A percentile compares a stretch with the other conserved stretches of the same genome.
Conservation (phyloP, 352 stramenopile genomes). For the Phytophthora kernoviae region DNA sequence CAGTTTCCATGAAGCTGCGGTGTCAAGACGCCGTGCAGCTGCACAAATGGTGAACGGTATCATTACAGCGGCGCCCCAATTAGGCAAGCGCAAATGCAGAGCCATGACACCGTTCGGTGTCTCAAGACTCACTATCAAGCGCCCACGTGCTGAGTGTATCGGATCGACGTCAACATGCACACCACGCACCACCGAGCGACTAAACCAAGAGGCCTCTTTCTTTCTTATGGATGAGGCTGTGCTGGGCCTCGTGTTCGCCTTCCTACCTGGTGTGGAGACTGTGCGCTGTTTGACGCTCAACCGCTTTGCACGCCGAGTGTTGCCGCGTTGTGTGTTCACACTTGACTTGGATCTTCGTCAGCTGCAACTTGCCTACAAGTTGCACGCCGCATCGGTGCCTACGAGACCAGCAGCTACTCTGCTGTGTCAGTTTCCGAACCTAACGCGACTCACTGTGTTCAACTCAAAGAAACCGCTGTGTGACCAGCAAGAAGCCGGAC, state of each 20-base stretch:
- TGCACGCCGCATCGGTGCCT: constrained; percentile 21
- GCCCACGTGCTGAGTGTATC: constrained; percentile 39
- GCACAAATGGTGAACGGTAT: constrained; percentile 9
- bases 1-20: constrained; percentile 86
- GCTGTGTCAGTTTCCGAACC: constrained; percentile 61
- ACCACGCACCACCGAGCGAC: constrained; percentile 9
- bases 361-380: constrained; percentile 48
- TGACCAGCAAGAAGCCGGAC: constrained; percentile 53
- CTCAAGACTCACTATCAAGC: constrained; percentile 65
- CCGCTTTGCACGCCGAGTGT: constrained; percentile 57
- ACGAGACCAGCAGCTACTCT: constrained; percentile 40
- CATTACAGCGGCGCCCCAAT: constrained; percentile 33
- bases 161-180: constrained; percentile 28
- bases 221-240: constrained; percentile 79
- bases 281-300: constrained; percentile 68
- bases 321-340: constrained; percentile 64
- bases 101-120: constrained; percentile 53
- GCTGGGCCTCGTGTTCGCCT: constrained; percentile 69
- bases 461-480: constrained; percentile 60
- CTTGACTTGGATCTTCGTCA: constrained; percentile 60
- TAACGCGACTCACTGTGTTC: constrained; percentile 60
- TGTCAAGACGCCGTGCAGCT: constrained; percentile 48
- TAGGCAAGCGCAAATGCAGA: constrained; percentile 62
- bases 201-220: constrained; percentile 41
- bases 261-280: constrained; percentile 67